Evolutionary conservation across 148 eudicot genomes (phyloP).

Genomic region (Fagopyrum esculentum): DNA sequence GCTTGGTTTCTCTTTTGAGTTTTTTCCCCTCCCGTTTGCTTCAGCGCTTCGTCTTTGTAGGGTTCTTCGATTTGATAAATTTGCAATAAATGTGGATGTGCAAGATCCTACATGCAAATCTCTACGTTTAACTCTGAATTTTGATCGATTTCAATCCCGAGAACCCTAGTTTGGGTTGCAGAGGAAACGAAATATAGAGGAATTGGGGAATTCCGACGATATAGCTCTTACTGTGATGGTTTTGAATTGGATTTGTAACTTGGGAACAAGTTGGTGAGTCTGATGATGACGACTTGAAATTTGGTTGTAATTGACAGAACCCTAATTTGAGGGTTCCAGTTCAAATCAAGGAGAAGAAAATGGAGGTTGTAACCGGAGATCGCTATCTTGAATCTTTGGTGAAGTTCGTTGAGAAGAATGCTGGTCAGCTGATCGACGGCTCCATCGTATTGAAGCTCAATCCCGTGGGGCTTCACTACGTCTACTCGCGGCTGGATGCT

Average conservation of each 20-base stretch:
- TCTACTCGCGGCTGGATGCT: constrained; percentile 77
- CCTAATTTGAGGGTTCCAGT: constrained; percentile 4
- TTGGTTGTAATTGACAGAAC: neutral
- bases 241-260: constrained; percentile 1
- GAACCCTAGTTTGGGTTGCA: constrained; percentile 1
- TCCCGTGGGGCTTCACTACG: constrained; percentile 73
- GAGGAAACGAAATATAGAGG: neutral
- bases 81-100: neutral
- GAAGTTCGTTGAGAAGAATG: constrained; percentile 58
- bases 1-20: neutral
- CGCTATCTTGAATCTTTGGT: constrained; percentile 77
- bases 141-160: neutral
- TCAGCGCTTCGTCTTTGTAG: neutral
- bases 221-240: constrained; percentile 1
- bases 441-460: constrained; percentile 56
- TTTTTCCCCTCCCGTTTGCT: neutral
- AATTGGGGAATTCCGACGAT: constrained; percentile 1
- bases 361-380: constrained; percentile 80
- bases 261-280: constrained; percentile 1
- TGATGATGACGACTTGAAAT: constrained; percentile 9
- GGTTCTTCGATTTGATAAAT: neutral
- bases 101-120: neutral
- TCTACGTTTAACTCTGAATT: neutral
- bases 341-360: neutral
- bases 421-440: constrained; percentile 59